Evolutionary conservation across 2,329 filamentous ascomycete species (phyloP).

Genomic region (Sporothrix sp.): DNA sequence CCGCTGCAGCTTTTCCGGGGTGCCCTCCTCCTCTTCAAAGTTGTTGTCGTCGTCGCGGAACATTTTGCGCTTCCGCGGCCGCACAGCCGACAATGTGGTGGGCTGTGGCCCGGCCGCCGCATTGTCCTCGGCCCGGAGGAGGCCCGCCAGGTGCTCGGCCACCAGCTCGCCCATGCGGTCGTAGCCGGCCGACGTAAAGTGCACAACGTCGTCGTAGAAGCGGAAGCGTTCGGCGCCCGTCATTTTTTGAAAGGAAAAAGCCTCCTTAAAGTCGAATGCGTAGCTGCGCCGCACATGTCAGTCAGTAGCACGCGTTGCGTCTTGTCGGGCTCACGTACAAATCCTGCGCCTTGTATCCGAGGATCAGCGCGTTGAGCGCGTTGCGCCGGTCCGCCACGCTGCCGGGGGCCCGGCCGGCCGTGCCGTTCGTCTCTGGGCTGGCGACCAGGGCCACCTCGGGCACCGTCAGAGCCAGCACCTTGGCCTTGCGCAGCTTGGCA

Average conservation of each 20-base stretch:
- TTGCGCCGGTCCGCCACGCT: conserved; percentile 33
- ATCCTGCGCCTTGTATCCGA: conserved; percentile 35
- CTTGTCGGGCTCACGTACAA: conserved; percentile 33
- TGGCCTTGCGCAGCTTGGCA: conserved; percentile 38
- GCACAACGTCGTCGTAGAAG: conserved; percentile 53
- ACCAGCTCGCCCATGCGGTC: conserved; percentile 51
- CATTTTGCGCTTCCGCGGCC: conserved; percentile 14
- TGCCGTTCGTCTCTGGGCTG: neutral
- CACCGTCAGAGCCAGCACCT: conserved; percentile 54
- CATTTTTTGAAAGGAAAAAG: conserved; percentile 45
- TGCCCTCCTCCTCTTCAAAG: conserved; percentile 42
- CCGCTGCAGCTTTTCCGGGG: conserved; percentile 36
- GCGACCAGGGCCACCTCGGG: conserved; percentile 37
- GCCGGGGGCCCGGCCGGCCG: conserved; percentile 10
- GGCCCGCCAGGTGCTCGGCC: conserved; percentile 40
- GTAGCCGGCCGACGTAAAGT: conserved; percentile 50
- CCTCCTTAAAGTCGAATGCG: conserved; percentile 45
- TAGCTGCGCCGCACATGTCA: conserved; percentile 34
- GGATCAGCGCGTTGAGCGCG: conserved; percentile 43
- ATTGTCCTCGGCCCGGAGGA: conserved; percentile 31
- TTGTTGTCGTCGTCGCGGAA: conserved; percentile 31
- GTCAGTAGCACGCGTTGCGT: conserved; percentile 14
- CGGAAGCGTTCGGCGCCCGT: conserved; percentile 33
- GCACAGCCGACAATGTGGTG: neutral
- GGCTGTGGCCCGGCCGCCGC: conserved; percentile 14